Evolutionary conservation across 371 early-diverging fungal species (phyloP), one percentile per base, ranked within the genome.

Genomic region (Circinella umbellata): DNA sequence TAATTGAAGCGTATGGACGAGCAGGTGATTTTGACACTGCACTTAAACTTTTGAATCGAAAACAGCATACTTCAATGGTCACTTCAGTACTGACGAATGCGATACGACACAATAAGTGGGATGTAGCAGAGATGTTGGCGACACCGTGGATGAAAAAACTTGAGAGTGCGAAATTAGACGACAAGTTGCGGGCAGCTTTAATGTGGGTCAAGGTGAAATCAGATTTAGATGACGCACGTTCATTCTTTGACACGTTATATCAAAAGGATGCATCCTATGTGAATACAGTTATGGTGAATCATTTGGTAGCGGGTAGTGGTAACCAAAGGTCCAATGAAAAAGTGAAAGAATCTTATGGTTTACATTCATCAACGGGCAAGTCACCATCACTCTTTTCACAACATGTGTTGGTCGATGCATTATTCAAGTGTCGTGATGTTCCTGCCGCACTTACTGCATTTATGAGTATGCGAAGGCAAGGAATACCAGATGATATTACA

Each of bases 381-480:
- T 15, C 59, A 7, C 64, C 69, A 3, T 61, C 68, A 4, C 39
- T 68, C 47, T 46, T 5, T 4, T 63, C 79, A 17, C 74, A 80
- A 15, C 79, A 80, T 38, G 57, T 74, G 46, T 65, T 78, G 11
- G 47, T 76, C 18, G 64, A 81, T 47, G 80, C 84, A 4, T 15
- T 84, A 27, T 84, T 84, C 69, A 74, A 77, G 20, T 84, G 84
- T 39, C 77, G 77, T 5, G 83, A 82, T 47, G 73, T 82, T 3
- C 77, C 83, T 36, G 79, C 74, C 18, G 83, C 83, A 2, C 38
- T 82, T 18, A 34, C 64, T 18, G 77, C 77, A 2, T 82, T 77
- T 70, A 65, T 68, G n/a, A 46, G 67, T n/a, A 78, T 82, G 76
- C 75, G 77, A 17, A 34, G 64, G 18, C 64, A 69, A 8, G 71